Percentiles rank a stretch among this genome's conserved stretches.
These are phyloP conservation scores for Apiospora saccharicola DNA, from an alignment of 2,329 filamentous ascomycete genomes.

Conservation along the genomic window DNA sequence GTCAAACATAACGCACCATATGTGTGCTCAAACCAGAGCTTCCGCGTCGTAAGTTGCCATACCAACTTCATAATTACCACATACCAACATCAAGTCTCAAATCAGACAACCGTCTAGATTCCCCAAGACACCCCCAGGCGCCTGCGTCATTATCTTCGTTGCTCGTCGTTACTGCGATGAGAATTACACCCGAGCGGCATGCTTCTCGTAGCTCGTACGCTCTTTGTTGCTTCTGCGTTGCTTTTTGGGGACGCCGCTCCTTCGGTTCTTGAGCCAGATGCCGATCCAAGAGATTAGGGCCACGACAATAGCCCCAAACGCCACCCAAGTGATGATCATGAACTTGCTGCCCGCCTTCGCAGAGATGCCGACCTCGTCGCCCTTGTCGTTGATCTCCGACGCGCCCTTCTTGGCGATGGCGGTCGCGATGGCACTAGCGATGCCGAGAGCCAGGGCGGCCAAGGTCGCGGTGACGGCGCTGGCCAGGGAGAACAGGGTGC, in stretches of 20 bases:
- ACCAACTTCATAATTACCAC: neutral
- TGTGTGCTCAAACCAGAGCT: neutral
- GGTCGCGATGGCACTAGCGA: conserved; percentile 54
- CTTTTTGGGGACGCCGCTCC: neutral
- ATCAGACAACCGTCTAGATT: neutral
- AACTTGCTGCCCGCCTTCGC: conserved; percentile 54
- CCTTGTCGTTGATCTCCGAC: conserved; percentile 50
- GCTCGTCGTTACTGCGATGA: neutral
- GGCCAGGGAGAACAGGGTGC: conserved; percentile 34
- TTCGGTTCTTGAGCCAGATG: conserved; percentile 26
- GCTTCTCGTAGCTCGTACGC: neutral
- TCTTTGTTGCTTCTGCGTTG: neutral
- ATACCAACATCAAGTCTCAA: neutral
- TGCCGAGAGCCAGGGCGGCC: conserved; percentile 46
- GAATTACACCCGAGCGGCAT: conserved; percentile 8
- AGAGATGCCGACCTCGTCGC: conserved; percentile 53
- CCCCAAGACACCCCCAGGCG: neutral
- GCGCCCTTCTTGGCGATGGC: conserved; percentile 50
- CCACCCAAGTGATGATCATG: conserved; percentile 54
- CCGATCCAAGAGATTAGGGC: conserved; percentile 51
- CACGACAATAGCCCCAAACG: conserved; percentile 53
- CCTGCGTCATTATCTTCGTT: neutral
- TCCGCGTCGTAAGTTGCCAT: neutral
- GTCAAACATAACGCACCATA: neutral
- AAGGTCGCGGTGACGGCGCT: conserved; percentile 50